These are phyloP conservation scores for Apiospora koreana DNA, from an alignment of 2,329 filamentous ascomycete genomes.

Conservation along the genomic window DNA sequence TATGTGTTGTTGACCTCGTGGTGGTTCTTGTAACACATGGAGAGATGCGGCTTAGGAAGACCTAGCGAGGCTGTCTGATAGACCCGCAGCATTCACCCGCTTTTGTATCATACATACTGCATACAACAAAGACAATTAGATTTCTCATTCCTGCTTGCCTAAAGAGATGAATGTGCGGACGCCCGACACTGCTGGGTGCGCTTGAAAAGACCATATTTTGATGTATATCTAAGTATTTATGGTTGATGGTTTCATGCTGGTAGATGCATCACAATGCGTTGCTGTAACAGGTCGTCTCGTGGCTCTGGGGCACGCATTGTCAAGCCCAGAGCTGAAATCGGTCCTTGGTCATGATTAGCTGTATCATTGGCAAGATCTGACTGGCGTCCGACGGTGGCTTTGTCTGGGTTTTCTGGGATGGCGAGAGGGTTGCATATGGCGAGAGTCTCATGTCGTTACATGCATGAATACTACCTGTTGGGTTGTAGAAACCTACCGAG, in stretches of 20 bases:
- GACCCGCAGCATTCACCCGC: slow-evolving; percentile 9
- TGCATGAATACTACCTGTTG: background rate
- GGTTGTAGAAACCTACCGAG: background rate
- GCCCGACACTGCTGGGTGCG: background rate
- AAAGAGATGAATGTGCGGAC: background rate
- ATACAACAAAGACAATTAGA: slow-evolving; percentile 16
- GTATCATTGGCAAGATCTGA: background rate
- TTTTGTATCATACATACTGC: slow-evolving; percentile 33
- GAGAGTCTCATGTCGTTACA: background rate
- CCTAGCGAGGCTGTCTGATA: slow-evolving; percentile 13
- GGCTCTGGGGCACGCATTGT: background rate
- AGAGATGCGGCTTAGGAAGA: slow-evolving; percentile 25
- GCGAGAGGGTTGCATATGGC: background rate
- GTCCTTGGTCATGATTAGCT: background rate
- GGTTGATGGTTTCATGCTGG: background rate
- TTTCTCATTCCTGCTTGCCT: background rate
- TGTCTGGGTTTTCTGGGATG: background rate
- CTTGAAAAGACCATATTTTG: background rate
- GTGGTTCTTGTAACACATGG: slow-evolving; percentile 21
- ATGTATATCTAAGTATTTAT: too few relatives aligned
- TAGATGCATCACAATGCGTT: background rate
- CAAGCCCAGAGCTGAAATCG: background rate
- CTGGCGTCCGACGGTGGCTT: background rate
- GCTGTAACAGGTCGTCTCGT: background rate
- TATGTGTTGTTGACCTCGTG: slow-evolving; percentile 14